Evolutionary conservation across 1,139 yeast genomes (phyloP), one percentile per base, ranked within the genome.

Genomic region (Lodderomyces beijingensis): DNA sequence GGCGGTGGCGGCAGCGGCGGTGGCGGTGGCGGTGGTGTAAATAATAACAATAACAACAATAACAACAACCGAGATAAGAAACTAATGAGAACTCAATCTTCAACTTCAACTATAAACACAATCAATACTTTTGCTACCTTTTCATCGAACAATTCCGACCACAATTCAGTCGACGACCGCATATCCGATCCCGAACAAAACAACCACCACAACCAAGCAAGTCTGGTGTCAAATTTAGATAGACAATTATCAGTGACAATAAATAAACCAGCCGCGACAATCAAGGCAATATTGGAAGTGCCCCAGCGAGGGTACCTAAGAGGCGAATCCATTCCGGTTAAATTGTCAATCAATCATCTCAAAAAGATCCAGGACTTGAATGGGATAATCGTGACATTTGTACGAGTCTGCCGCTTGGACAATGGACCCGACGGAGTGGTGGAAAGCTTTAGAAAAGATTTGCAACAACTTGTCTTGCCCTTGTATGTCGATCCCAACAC

Each of bases 381-480:
- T 30, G 95, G 95, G 0, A 71, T 86, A 4, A 82, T 87, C 8
- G 74, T 85, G 12, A 87, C 96, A 0, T 62, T 88, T 33, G 86
- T 86, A 6, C 63, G 96, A 34, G 81, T 88, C 5, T 85, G 95
- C 43, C 65, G 94, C 16, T 75, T 88, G 26, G 83, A 81, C 41
- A 69, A 74, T 40, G 84, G 84, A 0, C 77, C 77, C 2, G 81
- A 74, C 33, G 70, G 77, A 12, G 68, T 77, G 17, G 66, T 77
- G 28, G 94, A 85, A 49, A 79, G 93, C 0, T 87, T 82, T 53
- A 65, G 96, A 42, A 88, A 88, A 52, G 96, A 88, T 51, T 62
- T 88, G 13, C 77, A 82, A 25, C 96, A 88, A 55, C 70, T 76
- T 29, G 72, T 87, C 1, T 69, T 84, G 1, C 95, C 96, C 1